Base-by-base conservation (phyloP, 495 filamentous ascomycete species). In the Corynascus novoguineensis region DNA sequence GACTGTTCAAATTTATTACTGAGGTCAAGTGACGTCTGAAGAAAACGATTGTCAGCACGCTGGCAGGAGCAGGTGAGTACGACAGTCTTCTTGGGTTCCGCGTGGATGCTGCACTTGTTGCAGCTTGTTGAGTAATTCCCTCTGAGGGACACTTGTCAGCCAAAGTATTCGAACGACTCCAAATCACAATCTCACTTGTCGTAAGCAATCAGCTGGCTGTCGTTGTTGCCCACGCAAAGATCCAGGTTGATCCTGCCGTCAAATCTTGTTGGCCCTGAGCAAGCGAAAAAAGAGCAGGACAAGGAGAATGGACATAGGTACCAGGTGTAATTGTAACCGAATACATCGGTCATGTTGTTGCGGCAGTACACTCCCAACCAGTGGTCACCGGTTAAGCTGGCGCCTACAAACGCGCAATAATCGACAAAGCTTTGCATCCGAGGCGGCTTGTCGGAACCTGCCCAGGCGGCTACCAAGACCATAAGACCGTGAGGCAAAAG, bases 311-410 rank as follows among this genome's bases (percentile, higher is more conserved):
- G 31, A 27, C 28, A 41, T 54, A n/a, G n/a, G n/a, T n/a, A 63
- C 63, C 60, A 63, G n/a, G 53, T 60, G 46, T 65, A 63, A 40
- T 60, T 65, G 60, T 55, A 65, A 0, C 60, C 53, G 12, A 47
- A 63, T 1, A 55, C 54, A 3, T n/a, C 48, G 21, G 31, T 50
- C 28, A 55, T 24, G 17, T 65, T 47, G 48, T 65, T 63, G 38
- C 48, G 50, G 34, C 63, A 65, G 40, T 48, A 58, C 19, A 47
- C 17, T 1, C 57, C 60, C 1, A 65, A 45, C 60, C 56, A 65
- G 57, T 63, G 63, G 12, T 22, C 40, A 7, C 38, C 56, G 8
- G 53, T 49, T 6, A 65, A 34, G 37, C 46, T 63, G 7, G 50
- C 53, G 19, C 60, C 60, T 1, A 28, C 24, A 31, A 38, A 60